A percentile compares a stretch with the other conserved stretches of the same genome.
Conservation (phyloP, 2,329 filamentous ascomycete genomes). For the Trichoderma cornu-damae region DNA sequence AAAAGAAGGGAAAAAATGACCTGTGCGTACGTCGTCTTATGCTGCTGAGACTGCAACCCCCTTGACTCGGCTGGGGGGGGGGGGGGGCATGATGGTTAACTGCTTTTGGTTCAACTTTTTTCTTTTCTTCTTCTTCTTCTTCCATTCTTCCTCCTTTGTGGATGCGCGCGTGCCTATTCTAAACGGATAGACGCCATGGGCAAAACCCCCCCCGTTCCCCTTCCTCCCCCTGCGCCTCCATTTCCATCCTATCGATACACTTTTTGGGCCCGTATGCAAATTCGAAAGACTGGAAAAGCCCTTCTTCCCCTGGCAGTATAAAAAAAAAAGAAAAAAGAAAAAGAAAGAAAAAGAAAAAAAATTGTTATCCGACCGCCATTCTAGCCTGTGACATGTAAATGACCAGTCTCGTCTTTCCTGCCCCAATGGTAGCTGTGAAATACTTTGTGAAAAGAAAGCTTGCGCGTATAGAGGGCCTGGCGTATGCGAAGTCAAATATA, state of each 20-base stretch:
- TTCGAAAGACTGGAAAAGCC: not conserved
- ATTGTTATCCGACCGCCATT: conserved; percentile 2
- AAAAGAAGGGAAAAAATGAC: not conserved
- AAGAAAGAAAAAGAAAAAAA: conserved; percentile 6
- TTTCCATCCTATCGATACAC: conserved; percentile 17
- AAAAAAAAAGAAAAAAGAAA: not conserved
- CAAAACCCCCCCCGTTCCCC: too few species aligned
- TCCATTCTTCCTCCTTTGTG: not conserved
- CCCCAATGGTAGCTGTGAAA: not conserved
- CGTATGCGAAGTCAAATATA: conserved; percentile 6
- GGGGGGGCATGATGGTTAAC: not conserved
- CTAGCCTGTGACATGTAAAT: conserved; percentile 10
- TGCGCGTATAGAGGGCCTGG: conserved; percentile 1
- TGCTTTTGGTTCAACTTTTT: not conserved
- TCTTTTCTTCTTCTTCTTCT: not conserved
- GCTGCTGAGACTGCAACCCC: not conserved
- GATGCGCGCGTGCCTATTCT: too few species aligned
- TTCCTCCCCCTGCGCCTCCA: not conserved
- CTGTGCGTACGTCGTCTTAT: not conserved
- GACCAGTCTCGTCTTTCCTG: conserved; percentile 5
- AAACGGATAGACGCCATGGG: not conserved
- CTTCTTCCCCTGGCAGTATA: not conserved
- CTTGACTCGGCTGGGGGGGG: not conserved
- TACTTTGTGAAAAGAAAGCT: not conserved
- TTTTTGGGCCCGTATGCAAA: conserved; percentile 5